Evolutionary conservation across 257 asterid genomes (phyloP).

Genomic region (Nicotiana attenuata): DNA sequence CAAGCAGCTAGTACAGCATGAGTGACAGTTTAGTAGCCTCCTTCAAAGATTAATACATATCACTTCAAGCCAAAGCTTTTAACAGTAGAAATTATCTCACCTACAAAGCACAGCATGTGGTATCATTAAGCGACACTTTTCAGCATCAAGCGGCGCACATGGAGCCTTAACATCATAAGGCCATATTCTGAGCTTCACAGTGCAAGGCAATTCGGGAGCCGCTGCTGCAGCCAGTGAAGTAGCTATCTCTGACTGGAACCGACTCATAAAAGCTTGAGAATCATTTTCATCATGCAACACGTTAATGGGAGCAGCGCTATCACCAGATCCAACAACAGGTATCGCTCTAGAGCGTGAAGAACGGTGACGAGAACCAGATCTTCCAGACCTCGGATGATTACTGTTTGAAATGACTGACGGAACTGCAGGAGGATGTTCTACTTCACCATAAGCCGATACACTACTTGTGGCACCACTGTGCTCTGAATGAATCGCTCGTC

Average conservation of each 20-base stretch:
- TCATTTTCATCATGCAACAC: slow-evolving; percentile 41
- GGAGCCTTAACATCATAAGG: slow-evolving; percentile 78
- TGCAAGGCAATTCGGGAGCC: slow-evolving; percentile 94
- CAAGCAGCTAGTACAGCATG: neutral
- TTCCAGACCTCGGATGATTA: slow-evolving; percentile 52
- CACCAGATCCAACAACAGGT: slow-evolving; percentile 39
- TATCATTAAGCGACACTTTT: slow-evolving; percentile 68
- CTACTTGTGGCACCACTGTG: slow-evolving; percentile 41
- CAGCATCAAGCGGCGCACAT: slow-evolving; percentile 58
- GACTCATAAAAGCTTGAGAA: slow-evolving; percentile 58
- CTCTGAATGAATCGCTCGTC: slow-evolving; percentile 51
- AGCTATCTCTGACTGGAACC: slow-evolving; percentile 80
- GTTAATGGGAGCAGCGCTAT: slow-evolving; percentile 37
- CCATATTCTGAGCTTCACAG: slow-evolving; percentile 97
- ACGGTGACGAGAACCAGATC: slow-evolving; percentile 65
- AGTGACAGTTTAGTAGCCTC: neutral
- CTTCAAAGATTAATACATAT: neutral
- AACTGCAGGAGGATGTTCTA: slow-evolving; percentile 40
- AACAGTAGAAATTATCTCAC: slow-evolving; percentile 28
- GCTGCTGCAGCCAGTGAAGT: slow-evolving; percentile 88
- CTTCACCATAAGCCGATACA: slow-evolving; percentile 33
- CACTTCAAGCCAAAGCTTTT: neutral
- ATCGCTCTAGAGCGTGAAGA: slow-evolving; percentile 53
- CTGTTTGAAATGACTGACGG: slow-evolving; percentile 41
- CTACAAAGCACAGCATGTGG: slow-evolving; percentile 98